Evolutionary conservation across 139 green algal species (phyloP), one percentile per base, ranked within the genome.

Genomic region (Yamagishiella unicocca): DNA sequence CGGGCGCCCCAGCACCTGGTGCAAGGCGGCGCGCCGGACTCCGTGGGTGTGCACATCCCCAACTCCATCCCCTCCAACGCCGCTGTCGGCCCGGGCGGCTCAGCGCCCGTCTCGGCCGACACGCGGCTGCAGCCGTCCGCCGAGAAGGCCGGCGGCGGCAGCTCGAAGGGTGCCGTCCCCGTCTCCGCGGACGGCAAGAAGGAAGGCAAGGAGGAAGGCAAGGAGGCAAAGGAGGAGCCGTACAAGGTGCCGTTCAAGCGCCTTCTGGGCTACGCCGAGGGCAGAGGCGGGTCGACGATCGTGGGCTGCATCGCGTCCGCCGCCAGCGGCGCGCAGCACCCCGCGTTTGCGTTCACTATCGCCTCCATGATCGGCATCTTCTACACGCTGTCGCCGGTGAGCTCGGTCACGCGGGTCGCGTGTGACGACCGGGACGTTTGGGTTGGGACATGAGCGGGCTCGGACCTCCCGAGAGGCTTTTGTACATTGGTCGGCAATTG

Each of bases 271-370:
- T 90, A 96, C 40, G 97, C 96, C 82, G 64, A 55, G 53, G 90
- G 91, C 21, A 94, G 97, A 89, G 88, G 89, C 88, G 72, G 58
- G 0, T 93, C 82, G 9, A 82, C 74, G 0, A 10, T 95, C 0
- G 2, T 93, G 0, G 95, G 96, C 64, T 75, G 85, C 64, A 0
- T 92, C 0, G 91, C 90, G 0, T 93, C 89, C 0, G 83, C 64
- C 3, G 89, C 82, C 0, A 80, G 93, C 37, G 96, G 96, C 22
- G 55, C 84, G 19, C 82, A 96, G 53, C 95, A 95, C 93, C 96
- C 96, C 0, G 90, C 74, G 37, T 97, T 97, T 66, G 86, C 92
- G 2, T 91, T 97, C 21, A 80, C 91, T 19, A 87, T 85, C 19
- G 38, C 79, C 9, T 85, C 79, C 27, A 85, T 85, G 79, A 75